These are phyloP conservation scores for Moricandia arvensis DNA, from an alignment of 345 rosid genomes.

Conservation along the genomic window DNA sequence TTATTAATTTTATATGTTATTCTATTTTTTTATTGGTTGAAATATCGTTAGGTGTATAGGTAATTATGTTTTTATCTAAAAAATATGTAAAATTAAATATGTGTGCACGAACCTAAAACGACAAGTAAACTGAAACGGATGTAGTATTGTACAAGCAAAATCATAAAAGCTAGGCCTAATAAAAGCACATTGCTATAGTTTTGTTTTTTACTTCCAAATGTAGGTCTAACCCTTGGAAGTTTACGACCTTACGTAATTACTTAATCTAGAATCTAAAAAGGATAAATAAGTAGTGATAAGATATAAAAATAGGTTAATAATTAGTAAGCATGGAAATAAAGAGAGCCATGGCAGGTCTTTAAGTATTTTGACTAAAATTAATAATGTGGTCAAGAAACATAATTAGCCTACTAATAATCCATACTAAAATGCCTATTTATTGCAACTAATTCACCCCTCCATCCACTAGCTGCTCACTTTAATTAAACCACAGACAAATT, in stretches of 20 bases:
- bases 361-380: conserved; percentile 22
- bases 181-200: neutral
- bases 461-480: conserved; percentile 31
- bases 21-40: no score
- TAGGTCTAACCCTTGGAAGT: conserved; percentile 18
- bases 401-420: conserved; percentile 29
- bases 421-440: conserved; percentile 17
- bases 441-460: conserved; percentile 24
- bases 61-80: no score
- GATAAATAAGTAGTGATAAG: conserved; percentile 16
- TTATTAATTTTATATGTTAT: no score
- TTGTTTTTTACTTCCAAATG: conserved; percentile 5
- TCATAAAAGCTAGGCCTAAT: neutral
- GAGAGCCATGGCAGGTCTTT: conserved; percentile 15
- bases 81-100: no score
- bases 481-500: conserved; percentile 18
- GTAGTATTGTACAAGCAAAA: conserved; percentile 7
- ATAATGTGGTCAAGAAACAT: conserved; percentile 31
- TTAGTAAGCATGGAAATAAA: conserved; percentile 33
- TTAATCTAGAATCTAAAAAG: conserved; percentile 25
- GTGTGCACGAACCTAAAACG: no score
- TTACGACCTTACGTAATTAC: conserved; percentile 30
- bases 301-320: conserved; percentile 27
- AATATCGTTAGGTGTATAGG: no score
- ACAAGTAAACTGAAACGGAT: no score